Base-by-base conservation (phyloP, 2,329 filamentous ascomycete genomes). In the Colletotrichum navitas region DNA sequence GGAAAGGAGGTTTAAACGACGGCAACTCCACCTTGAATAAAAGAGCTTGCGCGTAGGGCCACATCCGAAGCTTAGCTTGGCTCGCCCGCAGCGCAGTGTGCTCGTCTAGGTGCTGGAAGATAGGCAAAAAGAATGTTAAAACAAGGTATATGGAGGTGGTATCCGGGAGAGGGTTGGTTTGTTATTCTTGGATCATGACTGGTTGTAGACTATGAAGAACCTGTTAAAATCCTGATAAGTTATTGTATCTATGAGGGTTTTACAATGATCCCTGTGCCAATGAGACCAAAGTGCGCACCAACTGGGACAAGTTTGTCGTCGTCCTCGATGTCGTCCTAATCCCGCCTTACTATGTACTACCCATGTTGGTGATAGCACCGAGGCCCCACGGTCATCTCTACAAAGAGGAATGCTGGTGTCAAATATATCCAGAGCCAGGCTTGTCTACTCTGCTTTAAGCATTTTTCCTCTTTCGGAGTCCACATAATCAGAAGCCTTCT, bases 11-110 rank as follows among this genome's bases (percentile, higher is more conserved):
- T 58, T 71, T 68, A 55, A 62, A 63, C 58, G 36, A 45, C 64
- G 36, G 52, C 24, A 45, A 26, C 65, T 58, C 68, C 64, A 54
- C 58, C 5, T 0, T 63, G 34, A 26, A 24, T 51, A 45, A 45
- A 63, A 63, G 41, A 55, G 68, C 68, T 71, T 63, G 68, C 64
- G 64, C 32, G 64, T 68, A 68, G 36, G 58, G 45, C 36, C 58
- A 59, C 52, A 43, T 52, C 36, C 39, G 52, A 51, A 59, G 26
- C 43, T 59, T 32, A 10, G 58, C 39, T 29, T 63, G 43, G 26
- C 36, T 18, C 14, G 26, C 41, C 16, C 10, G 21, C 64, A 59
- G 52, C 51, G 34, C 41, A 21, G 7, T 45, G 43, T 49, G 56
- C 21, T 68, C 36, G 4, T 29, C 11, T 29, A n/a, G 32, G 16